Base-by-base conservation (phyloP, 768 basidiomycete genomes). In the Tremella mesenterica region DNA sequence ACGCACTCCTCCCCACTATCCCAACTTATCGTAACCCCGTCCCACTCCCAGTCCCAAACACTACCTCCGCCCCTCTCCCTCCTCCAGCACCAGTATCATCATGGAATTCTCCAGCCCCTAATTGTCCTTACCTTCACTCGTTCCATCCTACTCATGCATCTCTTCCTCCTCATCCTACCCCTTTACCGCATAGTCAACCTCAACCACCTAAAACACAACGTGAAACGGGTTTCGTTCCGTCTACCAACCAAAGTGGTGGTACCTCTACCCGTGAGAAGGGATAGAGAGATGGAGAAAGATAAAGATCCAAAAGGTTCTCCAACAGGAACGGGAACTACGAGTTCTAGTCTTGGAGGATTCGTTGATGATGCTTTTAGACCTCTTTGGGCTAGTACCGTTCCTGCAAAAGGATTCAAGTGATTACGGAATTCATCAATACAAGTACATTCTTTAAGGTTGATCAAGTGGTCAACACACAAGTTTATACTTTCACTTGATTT, bases 1-100 rank as follows among this genome's bases (percentile, higher is more conserved):
- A 63, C 50, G 63, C 57, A 14, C 47, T 62, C 9, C 61, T 52
- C 27, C 53, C 48, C 43, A 57, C 52, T 10, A 39, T 56, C n/a
- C 57, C 57, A 21, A 57, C 62, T 9, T 64, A 61, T 34, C 61
- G 64, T 33, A 52, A 2, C 27, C 55, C 31, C 36, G 48, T 16
- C 52, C 38, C 30, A 16, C 57, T 23, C 26, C 38, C n/a, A 41
- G 5, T 23, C 38, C 23, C 38, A n/a, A 18, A n/a, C n/a, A 38
- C 20, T 28, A 43, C 26, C 33, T 34, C 9, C 12, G 18, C 29
- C 10, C 64, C 67, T 21, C 36, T 69, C 18, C 67, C 67, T 7
- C 67, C 67, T 18, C 67, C 67, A 13, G 67, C 67, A 2, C 67
- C 67, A 1, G 67, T 61, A 10, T 65, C 64, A 9, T 69, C 67